These are phyloP conservation scores for Fusarium sp. DNA, from an alignment of 2,329 filamentous ascomycete species.

Conservation along the genomic window DNA sequence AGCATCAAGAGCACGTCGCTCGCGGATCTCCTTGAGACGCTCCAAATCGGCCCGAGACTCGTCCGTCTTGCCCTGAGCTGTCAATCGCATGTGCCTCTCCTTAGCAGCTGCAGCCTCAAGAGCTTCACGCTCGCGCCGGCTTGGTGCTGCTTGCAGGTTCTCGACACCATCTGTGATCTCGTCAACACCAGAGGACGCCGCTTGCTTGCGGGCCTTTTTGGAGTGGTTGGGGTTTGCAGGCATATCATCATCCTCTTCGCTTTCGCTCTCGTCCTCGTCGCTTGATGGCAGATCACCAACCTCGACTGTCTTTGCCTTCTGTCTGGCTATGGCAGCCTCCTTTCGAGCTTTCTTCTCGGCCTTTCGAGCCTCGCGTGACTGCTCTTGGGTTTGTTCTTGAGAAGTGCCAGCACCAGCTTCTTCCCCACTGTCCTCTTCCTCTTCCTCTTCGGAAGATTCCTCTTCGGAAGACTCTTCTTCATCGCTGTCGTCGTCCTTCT, in stretches of 20 bases:
- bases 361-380: slow-evolving; percentile 86
- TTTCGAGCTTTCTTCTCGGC: slow-evolving; percentile 91
- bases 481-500: slow-evolving; percentile 62
- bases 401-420: slow-evolving; percentile 57
- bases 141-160: slow-evolving; percentile 60
- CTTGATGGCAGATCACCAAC: slow-evolving; percentile 88
- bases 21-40: slow-evolving; percentile 81
- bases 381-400: slow-evolving; percentile 56
- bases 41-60: slow-evolving; percentile 92
- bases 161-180: slow-evolving; percentile 65
- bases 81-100: slow-evolving; percentile 90
- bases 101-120: slow-evolving; percentile 87
- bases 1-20: slow-evolving; percentile 86
- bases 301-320: slow-evolving; percentile 76
- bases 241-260: slow-evolving; percentile 70
- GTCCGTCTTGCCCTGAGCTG: slow-evolving; percentile 95
- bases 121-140: slow-evolving; percentile 73
- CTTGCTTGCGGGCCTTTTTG: slow-evolving; percentile 74
- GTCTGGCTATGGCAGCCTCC: slow-evolving; percentile 83
- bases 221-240: slow-evolving; percentile 94
- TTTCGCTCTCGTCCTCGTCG: slow-evolving; percentile 71
- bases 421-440: slow-evolving; percentile 64
- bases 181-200: slow-evolving; percentile 56
- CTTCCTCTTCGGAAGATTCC: slow-evolving; percentile 63
- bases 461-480: slow-evolving; percentile 64